Conservation (phyloP, 75 land plant genomes). For the Picea sitchensis region DNA sequence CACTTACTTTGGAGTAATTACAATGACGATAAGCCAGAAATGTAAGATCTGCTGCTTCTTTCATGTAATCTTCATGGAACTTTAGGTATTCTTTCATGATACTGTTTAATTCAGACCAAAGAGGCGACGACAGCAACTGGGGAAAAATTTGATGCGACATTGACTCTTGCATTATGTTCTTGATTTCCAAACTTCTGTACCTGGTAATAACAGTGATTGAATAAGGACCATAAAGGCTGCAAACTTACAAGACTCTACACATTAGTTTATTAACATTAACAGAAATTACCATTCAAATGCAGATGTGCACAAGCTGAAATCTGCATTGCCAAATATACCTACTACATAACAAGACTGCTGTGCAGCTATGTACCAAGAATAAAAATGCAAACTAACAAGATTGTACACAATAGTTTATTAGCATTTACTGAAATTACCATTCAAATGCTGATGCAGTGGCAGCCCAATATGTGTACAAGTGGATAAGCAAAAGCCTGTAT, state of each 20-base stretch:
- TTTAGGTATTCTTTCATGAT: slow-evolving; percentile 67
- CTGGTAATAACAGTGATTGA: slow-evolving; percentile 27
- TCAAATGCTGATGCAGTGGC: slow-evolving; percentile 64
- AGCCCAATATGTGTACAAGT: slow-evolving; percentile 59
- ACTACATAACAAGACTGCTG: slow-evolving; percentile 15
- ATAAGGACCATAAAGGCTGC: background rate
- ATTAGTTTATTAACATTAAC: background rate
- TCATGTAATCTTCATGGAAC: slow-evolving; percentile 83
- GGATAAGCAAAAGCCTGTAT: slow-evolving; percentile 76
- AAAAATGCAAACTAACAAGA: background rate
- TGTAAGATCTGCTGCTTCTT: slow-evolving; percentile 92
- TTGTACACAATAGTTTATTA: background rate
- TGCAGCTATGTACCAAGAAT: background rate
- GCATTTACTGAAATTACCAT: slow-evolving; percentile 41
- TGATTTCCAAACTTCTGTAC: slow-evolving; percentile 80
- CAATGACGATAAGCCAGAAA: slow-evolving; percentile 86
- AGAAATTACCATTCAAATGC: slow-evolving; percentile 72
- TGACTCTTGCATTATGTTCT: slow-evolving; percentile 89
- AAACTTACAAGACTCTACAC: background rate
- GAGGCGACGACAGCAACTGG: slow-evolving; percentile 52
- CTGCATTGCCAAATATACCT: slow-evolving; percentile 74
- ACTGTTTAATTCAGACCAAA: slow-evolving; percentile 48
- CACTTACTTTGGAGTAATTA: slow-evolving; percentile 85
- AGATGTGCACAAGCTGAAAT: slow-evolving; percentile 55
- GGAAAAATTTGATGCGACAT: slow-evolving; percentile 88